Evolutionary conservation across 441 rosid genomes (phyloP).

Genomic region (Geranium incanum): DNA sequence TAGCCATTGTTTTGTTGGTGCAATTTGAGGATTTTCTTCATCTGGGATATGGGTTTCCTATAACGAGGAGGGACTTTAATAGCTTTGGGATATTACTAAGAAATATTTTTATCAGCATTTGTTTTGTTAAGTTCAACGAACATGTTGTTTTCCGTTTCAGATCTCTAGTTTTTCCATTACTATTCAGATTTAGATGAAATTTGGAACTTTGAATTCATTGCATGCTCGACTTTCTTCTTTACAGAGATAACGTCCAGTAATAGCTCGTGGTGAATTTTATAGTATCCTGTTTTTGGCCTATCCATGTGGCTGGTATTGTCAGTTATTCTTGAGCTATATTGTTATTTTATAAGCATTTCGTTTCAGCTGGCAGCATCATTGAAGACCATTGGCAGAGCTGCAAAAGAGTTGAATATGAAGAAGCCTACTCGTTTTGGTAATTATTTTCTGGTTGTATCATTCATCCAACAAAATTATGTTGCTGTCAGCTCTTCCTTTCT

Average conservation of each 20-base stretch:
- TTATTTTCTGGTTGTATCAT: neutral
- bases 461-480: neutral
- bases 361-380: slow-evolving; percentile 67
- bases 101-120: neutral
- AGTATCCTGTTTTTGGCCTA: neutral
- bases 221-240: neutral
- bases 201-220: neutral
- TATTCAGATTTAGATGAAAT: neutral
- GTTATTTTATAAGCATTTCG: slow-evolving; percentile 15
- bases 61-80: neutral
- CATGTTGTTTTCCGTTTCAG: neutral
- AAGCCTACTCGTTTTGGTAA: slow-evolving; percentile 78
- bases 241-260: neutral
- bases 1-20: neutral
- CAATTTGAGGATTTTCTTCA: neutral
- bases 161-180: neutral
- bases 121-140: neutral
- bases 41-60: neutral
- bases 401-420: slow-evolving; percentile 66
- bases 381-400: slow-evolving; percentile 61
- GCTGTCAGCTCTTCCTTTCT: neutral
- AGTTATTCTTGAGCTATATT: slow-evolving; percentile 7
- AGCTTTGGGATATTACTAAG: neutral
- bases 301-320: slow-evolving; percentile 4
- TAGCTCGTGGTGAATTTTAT: neutral